Base-by-base conservation (phyloP, 768 basidiomycete species). In the Filobasidium wieringae region DNA sequence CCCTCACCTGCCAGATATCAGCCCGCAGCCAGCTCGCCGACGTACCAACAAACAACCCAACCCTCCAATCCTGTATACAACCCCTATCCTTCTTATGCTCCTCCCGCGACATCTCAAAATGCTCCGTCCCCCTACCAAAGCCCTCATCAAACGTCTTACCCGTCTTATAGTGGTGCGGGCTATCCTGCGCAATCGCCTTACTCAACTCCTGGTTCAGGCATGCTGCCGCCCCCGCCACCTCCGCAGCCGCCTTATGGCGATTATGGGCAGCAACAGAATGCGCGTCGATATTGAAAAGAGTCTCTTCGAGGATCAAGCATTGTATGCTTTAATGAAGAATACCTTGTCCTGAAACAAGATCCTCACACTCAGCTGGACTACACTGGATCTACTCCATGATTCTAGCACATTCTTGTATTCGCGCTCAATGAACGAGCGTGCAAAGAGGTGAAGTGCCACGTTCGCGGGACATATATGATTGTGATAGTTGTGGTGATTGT, bases 171-270 rank as follows among this genome's bases (percentile, higher is more conserved):
- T 12, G 19, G 26, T 12, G 19, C 54, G n/a, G n/a, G 17, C 9
- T 15, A 19, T 43, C 40, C 54, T 11, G 5, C 39, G 62, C 64
- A 14, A 50, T 56, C 65, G 66, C 64, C 62, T 68, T 67, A 54
- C 55, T 47, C 56, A 68, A 50, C 54, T 68, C 67, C 26, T 45
- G 37, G 37, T 5, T 4, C 3, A 40, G 37, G 37, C 37, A 22
- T 40, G 37, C 22, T 22, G 5, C 22, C 22, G 5, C 37, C 37
- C 11, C 11, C 37, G 15, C 37, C 37, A 15, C 37, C 37, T 4
- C 3, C 37, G 17, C 37, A 40, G 3, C 4, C 37, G 5, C 37
- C 37, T 4, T 15, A 22, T 11, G 37, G 37, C 15, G 15, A 40
- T 11, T 22, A 5, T 11, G 15, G 17, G 37, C 3, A 22, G 37